Percentiles rank a stretch among this genome's conserved stretches.
Evolutionary conservation across 495 filamentous ascomycete genomes (phyloP).

Genomic region (Podospora pseudopauciseta): DNA sequence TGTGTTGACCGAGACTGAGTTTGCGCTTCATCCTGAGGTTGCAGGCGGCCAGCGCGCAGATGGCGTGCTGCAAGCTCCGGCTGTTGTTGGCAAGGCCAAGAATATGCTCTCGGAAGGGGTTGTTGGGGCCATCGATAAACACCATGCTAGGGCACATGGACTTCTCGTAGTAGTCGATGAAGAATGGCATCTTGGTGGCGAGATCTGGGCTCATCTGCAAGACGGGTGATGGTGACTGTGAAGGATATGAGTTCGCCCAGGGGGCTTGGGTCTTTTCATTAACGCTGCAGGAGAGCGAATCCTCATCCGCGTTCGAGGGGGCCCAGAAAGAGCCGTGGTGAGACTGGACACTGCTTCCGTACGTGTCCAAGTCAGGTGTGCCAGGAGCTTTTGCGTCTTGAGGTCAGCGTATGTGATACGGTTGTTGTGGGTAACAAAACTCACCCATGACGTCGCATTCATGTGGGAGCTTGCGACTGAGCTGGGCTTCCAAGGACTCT

Average conservation of each 20-base stretch:
- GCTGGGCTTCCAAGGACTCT: constrained; percentile 43
- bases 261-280: constrained; percentile 24
- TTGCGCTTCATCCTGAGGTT: constrained; percentile 66
- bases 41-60: constrained; percentile 83
- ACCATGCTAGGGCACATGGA: constrained; percentile 89
- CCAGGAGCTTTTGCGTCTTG: constrained; percentile 28
- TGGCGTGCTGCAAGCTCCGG: constrained; percentile 82
- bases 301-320: constrained; percentile 40
- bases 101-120: constrained; percentile 84
- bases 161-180: constrained; percentile 78
- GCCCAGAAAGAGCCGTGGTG: constrained; percentile 43
- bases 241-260: constrained; percentile 28
- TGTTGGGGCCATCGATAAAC: constrained; percentile 76
- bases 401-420: constrained; percentile 11
- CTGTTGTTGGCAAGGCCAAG: constrained; percentile 73
- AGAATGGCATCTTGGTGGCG: constrained; percentile 55
- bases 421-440: constrained; percentile 17
- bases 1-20: constrained; percentile 51
- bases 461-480: constrained; percentile 43
- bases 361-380: constrained; percentile 45
- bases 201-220: constrained; percentile 49
- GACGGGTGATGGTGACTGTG: constrained; percentile 28
- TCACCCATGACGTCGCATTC: constrained; percentile 48
- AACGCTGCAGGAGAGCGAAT: constrained; percentile 35
- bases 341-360: constrained; percentile 44